Evolutionary conservation across 129 eudicot genomes (phyloP), one percentile per base, ranked within the genome.

Genomic region (Silybum marianum): DNA sequence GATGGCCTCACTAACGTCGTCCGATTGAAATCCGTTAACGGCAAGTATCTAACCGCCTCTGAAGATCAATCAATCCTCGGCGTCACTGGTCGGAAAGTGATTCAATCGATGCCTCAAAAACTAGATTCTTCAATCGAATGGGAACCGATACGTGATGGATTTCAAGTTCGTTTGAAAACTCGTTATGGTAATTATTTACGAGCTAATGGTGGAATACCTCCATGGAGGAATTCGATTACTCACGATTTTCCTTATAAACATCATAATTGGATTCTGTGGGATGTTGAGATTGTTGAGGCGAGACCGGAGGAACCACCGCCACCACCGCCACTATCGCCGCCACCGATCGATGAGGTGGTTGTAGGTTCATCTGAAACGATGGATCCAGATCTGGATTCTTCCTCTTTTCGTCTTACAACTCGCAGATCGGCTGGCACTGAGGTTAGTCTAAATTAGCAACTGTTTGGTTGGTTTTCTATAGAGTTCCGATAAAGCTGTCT

Each of bases 221-320:
- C 96, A 2, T 89, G 91, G 90, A 77, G 96, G n/a, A 89, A 87
- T 69, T 91, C 96, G 44, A 60, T 91, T 9, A 89, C 96, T 0
- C 96, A 91, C 73, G 93, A 87, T 62, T 84, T 91, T 26, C 96
- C 96, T 30, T 79, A 83, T 40, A 84, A 85, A 19, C 92, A 89
- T 48, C 84, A 73, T 2, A 84, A 84, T 81, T 89, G 91, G 96
- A 68, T 91, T 26, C 28, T 91, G 16, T 91, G 93, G 96, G 91
- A 87, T 66, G 90, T 89, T 77, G 96, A 87, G 74, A 69, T 72
- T 86, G 83, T 90, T 79, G 94, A 90, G 14, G 74, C 42, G 68
- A 77, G 87, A 30, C 67, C 78, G 4, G 92, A 89, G 36, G 82
- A 83, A 14, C 26, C 69, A 62, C 24, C 69, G 2, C 14, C 69